phyloP scores from a whole-genome alignment of 805 yeast species.

The Zygoascus bituminiphila region DNA sequence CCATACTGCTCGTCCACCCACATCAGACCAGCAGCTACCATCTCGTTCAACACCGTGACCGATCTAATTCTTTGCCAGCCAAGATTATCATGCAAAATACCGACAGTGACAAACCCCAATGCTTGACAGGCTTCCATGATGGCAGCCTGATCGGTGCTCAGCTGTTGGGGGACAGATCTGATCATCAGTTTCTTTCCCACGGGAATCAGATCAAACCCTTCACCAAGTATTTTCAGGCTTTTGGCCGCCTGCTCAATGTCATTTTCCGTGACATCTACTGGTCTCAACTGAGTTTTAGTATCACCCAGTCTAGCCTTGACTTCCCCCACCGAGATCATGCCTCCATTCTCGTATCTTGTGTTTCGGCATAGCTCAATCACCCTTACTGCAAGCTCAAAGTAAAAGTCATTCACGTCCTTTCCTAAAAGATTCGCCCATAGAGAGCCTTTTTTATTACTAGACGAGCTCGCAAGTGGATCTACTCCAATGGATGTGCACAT shows the following conservation, averaged over 20 bases:
- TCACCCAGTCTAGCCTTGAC: constrained; percentile 33
- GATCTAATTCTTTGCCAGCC: constrained; percentile 64
- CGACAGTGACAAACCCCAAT: constrained; percentile 62
- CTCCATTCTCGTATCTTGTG: constrained; percentile 72
- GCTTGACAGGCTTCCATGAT: constrained; percentile 71
- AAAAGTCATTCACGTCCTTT: constrained; percentile 42
- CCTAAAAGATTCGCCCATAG: constrained; percentile 31
- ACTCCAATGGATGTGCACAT: constrained; percentile 77
- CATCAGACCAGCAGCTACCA: constrained; percentile 72
- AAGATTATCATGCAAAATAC: constrained; percentile 62
- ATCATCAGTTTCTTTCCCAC: constrained; percentile 48
- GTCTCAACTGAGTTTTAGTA: constrained; percentile 18
- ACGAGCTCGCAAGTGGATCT: constrained; percentile 55
- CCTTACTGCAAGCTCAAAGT: constrained; percentile 60
- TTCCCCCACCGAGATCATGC: constrained; percentile 58
- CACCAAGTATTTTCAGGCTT: constrained; percentile 50
- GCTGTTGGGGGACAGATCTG: constrained; percentile 53
- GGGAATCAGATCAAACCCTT: constrained; percentile 56
- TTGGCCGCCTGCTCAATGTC: constrained; percentile 44
- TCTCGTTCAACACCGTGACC: constrained; percentile 57
- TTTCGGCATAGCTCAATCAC: constrained; percentile 68
- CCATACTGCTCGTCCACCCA: constrained; percentile 61
- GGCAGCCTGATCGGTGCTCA: constrained; percentile 58
- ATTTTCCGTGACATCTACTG: constrained; percentile 30
- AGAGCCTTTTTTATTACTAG: constrained; percentile 24